Conservation (phyloP, 805 yeast genomes). For the Candida pini region DNA sequence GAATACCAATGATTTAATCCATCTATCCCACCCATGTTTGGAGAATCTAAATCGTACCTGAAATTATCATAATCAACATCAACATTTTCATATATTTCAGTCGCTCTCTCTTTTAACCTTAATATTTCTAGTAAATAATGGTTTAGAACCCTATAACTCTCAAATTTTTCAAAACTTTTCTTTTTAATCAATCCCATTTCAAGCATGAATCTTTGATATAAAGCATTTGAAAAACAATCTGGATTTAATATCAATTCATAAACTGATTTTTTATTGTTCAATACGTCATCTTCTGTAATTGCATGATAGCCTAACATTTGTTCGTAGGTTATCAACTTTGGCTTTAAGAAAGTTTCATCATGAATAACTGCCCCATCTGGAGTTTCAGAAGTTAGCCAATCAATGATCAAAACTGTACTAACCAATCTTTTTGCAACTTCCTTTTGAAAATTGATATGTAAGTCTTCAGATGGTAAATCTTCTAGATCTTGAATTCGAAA, state of each 20-base stretch:
- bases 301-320: not conserved
- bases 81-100: too few relatives aligned
- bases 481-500: constrained; percentile 1
- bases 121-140: not conserved
- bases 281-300: too few relatives aligned
- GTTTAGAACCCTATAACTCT: not conserved
- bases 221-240: not conserved
- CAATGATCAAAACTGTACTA: constrained; percentile 6
- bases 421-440: constrained; percentile 6
- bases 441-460: not conserved
- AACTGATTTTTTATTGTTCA: too few relatives aligned
- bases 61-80: too few relatives aligned
- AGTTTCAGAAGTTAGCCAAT: constrained; percentile 2
- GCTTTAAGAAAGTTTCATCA: not conserved
- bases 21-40: too few relatives aligned
- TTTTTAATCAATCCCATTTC: constrained; percentile 1
- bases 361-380: not conserved
- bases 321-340: not conserved
- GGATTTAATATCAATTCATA: not conserved
- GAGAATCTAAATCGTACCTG: too few relatives aligned
- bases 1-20: too few relatives aligned
- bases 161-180: not conserved
- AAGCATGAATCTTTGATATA: constrained; percentile 3
- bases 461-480: not conserved
- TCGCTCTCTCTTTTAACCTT: not conserved